These are phyloP conservation scores for Musa beccarii DNA, from an alignment of 176 grass and related monocot species.

Conservation along the genomic window DNA sequence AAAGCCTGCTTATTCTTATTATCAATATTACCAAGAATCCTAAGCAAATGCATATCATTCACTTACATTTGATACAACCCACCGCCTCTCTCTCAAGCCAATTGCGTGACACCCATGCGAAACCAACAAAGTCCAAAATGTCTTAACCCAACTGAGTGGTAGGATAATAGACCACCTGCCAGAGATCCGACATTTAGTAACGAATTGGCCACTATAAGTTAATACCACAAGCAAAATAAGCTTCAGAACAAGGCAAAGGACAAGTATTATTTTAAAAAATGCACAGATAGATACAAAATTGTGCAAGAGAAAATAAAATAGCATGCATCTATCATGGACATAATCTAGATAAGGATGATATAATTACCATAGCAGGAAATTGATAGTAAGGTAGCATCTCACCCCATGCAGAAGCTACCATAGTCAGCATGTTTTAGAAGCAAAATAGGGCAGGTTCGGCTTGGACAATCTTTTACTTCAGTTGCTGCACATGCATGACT, in stretches of 20 bases:
- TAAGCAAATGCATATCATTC: background rate
- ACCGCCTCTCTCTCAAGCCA: constrained; percentile 76
- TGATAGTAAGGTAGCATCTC: constrained; percentile 11
- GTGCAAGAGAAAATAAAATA: background rate
- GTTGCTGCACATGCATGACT: constrained; percentile 25
- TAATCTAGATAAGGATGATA: background rate
- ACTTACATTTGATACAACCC: constrained; percentile 82
- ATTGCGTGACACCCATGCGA: constrained; percentile 49
- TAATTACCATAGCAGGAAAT: background rate
- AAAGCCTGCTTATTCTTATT: background rate
- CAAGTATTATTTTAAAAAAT: background rate
- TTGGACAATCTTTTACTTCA: constrained; percentile 41
- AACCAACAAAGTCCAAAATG: constrained; percentile 73
- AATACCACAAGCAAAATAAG: background rate
- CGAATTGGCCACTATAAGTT: background rate
- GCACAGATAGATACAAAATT: background rate
- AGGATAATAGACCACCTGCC: constrained; percentile 81
- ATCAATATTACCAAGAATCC: background rate
- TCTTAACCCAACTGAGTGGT: constrained; percentile 73
- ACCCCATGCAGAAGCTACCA: constrained; percentile 21
- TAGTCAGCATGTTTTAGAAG: constrained; percentile 63
- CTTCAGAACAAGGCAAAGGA: background rate
- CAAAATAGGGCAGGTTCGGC: constrained; percentile 45
- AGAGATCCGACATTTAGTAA: constrained; percentile 15
- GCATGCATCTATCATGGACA: background rate